Evolutionary conservation across 2,329 filamentous ascomycete genomes (phyloP).

Genomic region (Aspergillus novoparasiticus): DNA sequence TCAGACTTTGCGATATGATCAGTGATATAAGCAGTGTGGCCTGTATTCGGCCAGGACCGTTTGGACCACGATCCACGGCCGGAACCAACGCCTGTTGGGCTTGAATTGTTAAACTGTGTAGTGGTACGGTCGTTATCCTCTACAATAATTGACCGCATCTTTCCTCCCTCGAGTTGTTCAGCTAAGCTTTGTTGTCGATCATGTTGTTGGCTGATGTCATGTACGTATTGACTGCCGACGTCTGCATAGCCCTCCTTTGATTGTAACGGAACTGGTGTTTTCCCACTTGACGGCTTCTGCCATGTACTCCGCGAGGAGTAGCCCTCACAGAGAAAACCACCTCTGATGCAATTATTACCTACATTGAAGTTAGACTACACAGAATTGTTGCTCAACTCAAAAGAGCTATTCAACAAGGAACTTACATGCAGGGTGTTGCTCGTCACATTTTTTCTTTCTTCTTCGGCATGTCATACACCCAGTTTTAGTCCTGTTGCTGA

Average conservation of each 20-base stretch:
- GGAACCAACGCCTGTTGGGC: constrained; percentile 38
- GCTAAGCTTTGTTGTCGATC: constrained; percentile 38
- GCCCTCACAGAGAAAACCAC: constrained; percentile 87
- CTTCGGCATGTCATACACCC: constrained; percentile 89
- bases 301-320: constrained; percentile 80
- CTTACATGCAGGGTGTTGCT: constrained; percentile 89
- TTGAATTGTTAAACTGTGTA: constrained; percentile 44
- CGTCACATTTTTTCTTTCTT: constrained; percentile 98
- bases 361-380: constrained; percentile 17
- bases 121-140: constrained; percentile 47
- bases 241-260: constrained; percentile 70
- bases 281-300: constrained; percentile 74
- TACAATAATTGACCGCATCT: constrained; percentile 48
- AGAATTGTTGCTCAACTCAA: constrained; percentile 1
- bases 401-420: constrained; percentile 16
- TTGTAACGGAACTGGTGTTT: constrained; percentile 72
- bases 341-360: constrained; percentile 89
- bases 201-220: constrained; percentile 37
- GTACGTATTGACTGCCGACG: constrained; percentile 38
- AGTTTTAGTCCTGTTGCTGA: constrained; percentile 94
- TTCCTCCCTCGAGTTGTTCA: constrained; percentile 47
- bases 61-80: constrained; percentile 45
- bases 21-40: constrained; percentile 40
- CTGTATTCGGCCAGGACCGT: constrained; percentile 39
- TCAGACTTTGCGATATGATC: constrained; percentile 44